Evolutionary conservation across 768 basidiomycete genomes (phyloP), one percentile per base, ranked within the genome.

Genomic region (Suillus luteus): DNA sequence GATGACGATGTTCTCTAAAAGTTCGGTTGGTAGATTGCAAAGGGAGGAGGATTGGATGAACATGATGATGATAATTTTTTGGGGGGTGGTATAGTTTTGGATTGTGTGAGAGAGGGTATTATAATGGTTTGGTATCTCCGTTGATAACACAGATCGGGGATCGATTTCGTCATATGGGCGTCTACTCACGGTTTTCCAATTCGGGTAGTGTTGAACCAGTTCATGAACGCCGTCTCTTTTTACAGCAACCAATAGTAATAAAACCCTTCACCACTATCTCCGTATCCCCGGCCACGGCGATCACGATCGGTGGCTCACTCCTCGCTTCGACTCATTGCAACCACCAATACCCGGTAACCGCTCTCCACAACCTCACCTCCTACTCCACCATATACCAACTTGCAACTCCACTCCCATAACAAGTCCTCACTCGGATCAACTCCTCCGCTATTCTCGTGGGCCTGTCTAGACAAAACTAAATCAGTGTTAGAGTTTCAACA

Each of bases 1-100:
- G 60, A 57, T 35, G 70, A 78, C 83, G 75, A 91, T 82, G 65
- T 77, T 68, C 64, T 84, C 79, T 70, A 90, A 71, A 59, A 81
- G 64, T 77, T 80, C 78, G 79, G 77, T 59, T 57, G 79, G 76
- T 73, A 89, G 65, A 44, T 65, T 46, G 65, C 41, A 62, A 22
- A 82, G 66, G 52, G 65, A 58, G 10, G 73, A 70, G 14, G 65
- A 33, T 55, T 68, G 70, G 10, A 12, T n/a, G 27, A 43, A 8
- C 43, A 40, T 63, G 22, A 17, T 54, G 78, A 65, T 62, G 63
- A 31, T 35, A 7, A 1, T 35, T 35, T 35, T 35, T 35, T 35
- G 51, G 66, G 67, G 65, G 49, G 60, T 62, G 49, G 60, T 62
- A 60, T 59, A 65, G 17, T 43, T 7, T 8, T 41, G 15, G 7